Base-by-base conservation (phyloP, 169 alveolate genomes). In the Plasmodium chabaudi region DNA sequence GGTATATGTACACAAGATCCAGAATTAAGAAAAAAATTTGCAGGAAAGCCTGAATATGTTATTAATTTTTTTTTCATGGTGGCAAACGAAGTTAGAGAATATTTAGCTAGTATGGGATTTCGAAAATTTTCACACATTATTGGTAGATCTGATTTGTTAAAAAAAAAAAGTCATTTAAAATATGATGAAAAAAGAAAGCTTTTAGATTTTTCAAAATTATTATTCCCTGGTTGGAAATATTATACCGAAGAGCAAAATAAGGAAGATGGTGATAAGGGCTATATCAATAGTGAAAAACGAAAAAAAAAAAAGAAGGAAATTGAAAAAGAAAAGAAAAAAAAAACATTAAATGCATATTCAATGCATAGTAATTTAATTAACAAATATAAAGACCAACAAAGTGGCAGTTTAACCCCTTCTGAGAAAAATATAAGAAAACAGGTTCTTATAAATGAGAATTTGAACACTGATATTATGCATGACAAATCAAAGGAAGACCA, bases 1-100 rank as follows among this genome's bases (percentile, higher is more conserved):
- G 97, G 97, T 1, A 89, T 94, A 25, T 94, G 95, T 25, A 94
- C 97, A 23, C 94, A 94, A 77, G 97, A 94, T 63, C 95, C 95
- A 9, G 95, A 93, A 71, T 61, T 93, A 65, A 91, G 94, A 25
- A 88, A 86, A 86, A 93, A 94, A 70, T 94, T 93, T 86, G 94
- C 91, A 21, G 97, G 97, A 7, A 92, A 92, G 56, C 97, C 97
- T 13, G 97, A 94, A 89, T 89, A 94, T 55, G 59, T 93, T 59
- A 71, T 93, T 74, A 93, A 94, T 90, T 94, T 79, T 91, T 88
- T 94, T 57, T 94, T 87, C 64, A 74, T 94, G 94, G 63, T 92
- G 51, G 95, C 95, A 15, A 88, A 89, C 21, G 97, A 93, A 88
- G 94, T 93, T 42, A 74, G 95, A 34, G 92, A 70, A 70, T 84